Evolutionary conservation across 306 rosid genomes (phyloP).

Genomic region (Sophora flavescens): DNA sequence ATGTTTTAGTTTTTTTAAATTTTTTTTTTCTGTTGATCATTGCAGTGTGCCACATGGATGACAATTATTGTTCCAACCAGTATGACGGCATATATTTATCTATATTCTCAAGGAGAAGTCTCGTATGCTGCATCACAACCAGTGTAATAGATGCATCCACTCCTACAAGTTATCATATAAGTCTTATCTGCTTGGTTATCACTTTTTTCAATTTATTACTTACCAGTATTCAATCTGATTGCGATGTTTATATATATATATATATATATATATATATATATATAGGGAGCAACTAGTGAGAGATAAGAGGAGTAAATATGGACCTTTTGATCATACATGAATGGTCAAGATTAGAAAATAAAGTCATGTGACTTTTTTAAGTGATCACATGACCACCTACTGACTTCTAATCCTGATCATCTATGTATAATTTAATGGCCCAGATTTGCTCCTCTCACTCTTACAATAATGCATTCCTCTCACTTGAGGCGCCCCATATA

Average conservation of each 20-base stretch:
- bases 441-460: no score
- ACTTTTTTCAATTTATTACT: slow-evolving; percentile 32
- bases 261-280: no score
- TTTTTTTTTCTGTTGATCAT: slow-evolving; percentile 29
- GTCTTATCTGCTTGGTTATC: slow-evolving; percentile 34
- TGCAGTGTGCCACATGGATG: slow-evolving; percentile 99
- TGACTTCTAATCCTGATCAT: no score
- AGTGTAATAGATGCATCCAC: slow-evolving; percentile 99
- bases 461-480: no score
- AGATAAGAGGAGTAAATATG: no score
- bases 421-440: no score
- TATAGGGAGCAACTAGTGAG: no score
- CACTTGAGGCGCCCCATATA: no score
- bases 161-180: slow-evolving; percentile 41
- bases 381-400: no score
- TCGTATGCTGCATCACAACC: slow-evolving; percentile 99
- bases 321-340: no score
- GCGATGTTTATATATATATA: neutral
- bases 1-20: slow-evolving; percentile 17
- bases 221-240: slow-evolving; percentile 7
- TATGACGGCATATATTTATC: slow-evolving; percentile 96
- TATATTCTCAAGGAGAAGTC: slow-evolving; percentile 98
- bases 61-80: slow-evolving; percentile 94
- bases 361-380: no score
- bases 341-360: no score